These are phyloP conservation scores for Stipa capillata DNA, from an alignment of 176 grass and related monocot species.

Conservation along the genomic window DNA sequence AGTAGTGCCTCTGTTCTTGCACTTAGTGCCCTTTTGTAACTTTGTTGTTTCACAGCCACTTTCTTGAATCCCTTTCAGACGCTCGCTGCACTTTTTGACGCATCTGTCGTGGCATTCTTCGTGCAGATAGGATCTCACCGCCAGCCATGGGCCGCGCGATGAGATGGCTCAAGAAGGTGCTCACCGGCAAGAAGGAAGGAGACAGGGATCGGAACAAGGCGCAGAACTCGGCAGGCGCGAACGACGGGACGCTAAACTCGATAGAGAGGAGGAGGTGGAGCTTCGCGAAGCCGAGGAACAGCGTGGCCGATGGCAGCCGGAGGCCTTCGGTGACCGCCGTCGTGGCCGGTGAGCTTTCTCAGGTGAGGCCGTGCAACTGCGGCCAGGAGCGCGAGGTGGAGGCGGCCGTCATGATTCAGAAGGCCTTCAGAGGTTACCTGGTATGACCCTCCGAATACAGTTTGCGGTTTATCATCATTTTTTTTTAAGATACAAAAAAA, in stretches of 20 bases:
- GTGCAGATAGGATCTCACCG: background rate
- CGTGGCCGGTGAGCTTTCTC: constrained; percentile 35
- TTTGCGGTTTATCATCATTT: no score
- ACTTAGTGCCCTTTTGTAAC: background rate
- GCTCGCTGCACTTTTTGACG: background rate
- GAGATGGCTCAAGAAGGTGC: constrained; percentile 71
- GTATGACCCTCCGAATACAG: constrained; percentile 32
- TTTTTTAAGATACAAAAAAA: background rate
- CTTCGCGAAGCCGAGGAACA: constrained; percentile 60
- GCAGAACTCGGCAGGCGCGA: background rate
- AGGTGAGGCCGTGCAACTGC: constrained; percentile 20
- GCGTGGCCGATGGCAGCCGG: constrained; percentile 14
- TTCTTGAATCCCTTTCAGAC: background rate
- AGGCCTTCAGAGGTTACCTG: constrained; percentile 71
- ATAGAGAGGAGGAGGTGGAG: constrained; percentile 85
- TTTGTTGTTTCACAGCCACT: background rate
- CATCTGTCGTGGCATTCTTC: background rate
- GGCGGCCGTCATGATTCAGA: constrained; percentile 67
- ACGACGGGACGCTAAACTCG: no score
- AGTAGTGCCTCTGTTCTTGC: background rate
- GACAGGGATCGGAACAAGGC: constrained; percentile 12
- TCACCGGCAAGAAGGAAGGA: constrained; percentile 60
- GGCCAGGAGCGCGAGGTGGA: constrained; percentile 20
- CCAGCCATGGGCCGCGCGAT: constrained; percentile 59
- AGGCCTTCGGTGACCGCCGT: constrained; percentile 28